A percentile compares a stretch with the other conserved stretches of the same genome.
Conservation (phyloP, 371 early-diverging fungal genomes). For the Chytridiales sp. region DNA sequence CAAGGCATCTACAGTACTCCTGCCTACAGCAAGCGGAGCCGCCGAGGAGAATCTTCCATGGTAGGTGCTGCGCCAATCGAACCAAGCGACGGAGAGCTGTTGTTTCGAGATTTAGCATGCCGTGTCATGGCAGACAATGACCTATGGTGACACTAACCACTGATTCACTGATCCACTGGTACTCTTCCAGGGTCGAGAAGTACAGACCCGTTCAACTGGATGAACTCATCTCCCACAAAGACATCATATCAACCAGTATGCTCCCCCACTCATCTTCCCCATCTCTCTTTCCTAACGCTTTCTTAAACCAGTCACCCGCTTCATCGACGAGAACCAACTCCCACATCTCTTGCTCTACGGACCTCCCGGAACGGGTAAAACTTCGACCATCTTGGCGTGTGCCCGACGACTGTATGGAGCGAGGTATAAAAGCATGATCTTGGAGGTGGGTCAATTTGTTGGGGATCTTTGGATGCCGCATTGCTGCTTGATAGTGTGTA, state of each 20-base stretch:
- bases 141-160: too few relatives aligned
- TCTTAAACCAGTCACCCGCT: constrained; percentile 64
- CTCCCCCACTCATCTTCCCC: background rate
- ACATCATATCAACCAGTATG: constrained; percentile 86
- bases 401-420: constrained; percentile 84
- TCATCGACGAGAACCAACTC: constrained; percentile 84
- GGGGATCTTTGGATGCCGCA: background rate
- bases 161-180: too few relatives aligned
- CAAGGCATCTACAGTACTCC: too few relatives aligned
- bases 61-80: too few relatives aligned
- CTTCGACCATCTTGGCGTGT: constrained; percentile 92
- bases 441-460: constrained; percentile 62
- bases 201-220: constrained; percentile 83
- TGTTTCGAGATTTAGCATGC: too few relatives aligned
- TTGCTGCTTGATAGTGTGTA: too few relatives aligned
- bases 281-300: background rate
- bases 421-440: constrained; percentile 76
- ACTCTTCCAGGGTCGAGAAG: constrained; percentile 80
- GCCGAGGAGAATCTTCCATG: too few relatives aligned
- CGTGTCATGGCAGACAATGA: too few relatives aligned
- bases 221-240: constrained; percentile 88
- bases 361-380: constrained; percentile 96
- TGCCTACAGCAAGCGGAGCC: too few relatives aligned
- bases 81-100: too few relatives aligned
- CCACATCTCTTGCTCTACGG: constrained; percentile 99